phyloP scores from a whole-genome alignment of 768 basidiomycete species.

The Macrolepiota dolichaula region DNA sequence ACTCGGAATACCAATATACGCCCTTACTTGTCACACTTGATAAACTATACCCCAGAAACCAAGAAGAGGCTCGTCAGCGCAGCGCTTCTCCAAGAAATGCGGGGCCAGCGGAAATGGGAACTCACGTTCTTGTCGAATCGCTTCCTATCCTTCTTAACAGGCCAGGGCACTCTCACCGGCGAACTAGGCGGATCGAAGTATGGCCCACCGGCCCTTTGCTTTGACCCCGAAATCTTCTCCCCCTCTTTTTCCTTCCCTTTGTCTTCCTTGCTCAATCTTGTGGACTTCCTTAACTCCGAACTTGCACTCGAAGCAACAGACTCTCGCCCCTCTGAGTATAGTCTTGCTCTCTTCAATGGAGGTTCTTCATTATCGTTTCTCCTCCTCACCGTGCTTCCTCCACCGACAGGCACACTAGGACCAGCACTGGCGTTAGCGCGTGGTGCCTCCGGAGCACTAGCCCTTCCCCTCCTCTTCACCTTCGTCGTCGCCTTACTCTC shows the following conservation, averaged over 20 bases:
- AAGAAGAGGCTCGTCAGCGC: not conserved
- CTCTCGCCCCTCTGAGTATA: conserved; percentile 8
- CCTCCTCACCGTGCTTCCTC: too few species aligned
- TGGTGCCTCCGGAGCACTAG: conserved; percentile 6
- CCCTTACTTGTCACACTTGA: conserved; percentile 23
- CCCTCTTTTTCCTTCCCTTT: not conserved
- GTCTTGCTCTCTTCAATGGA: conserved; percentile 23
- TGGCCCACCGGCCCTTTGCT: not conserved
- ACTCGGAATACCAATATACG: not conserved
- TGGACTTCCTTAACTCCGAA: not conserved
- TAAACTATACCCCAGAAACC: conserved; percentile 19
- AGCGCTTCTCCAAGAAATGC: not conserved
- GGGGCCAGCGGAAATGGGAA: not conserved
- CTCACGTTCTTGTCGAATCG: conserved; percentile 25
- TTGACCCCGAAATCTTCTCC: not conserved
- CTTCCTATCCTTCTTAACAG: conserved; percentile 17
- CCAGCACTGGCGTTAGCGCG: not conserved
- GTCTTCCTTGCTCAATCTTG: not conserved
- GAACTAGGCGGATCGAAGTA: not conserved
- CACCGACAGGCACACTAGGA: not conserved
- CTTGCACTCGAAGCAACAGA: conserved; percentile 9
- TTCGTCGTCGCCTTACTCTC: conserved; percentile 21
- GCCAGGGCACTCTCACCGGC: conserved; percentile 17
- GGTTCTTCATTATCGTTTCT: conserved; percentile 16
- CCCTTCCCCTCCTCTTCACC: conserved; percentile 22